Evolutionary conservation across 2,329 filamentous ascomycete species (phyloP), one percentile per base, ranked within the genome.

Genomic region (Pseudopyrenochaeta lycopersici): DNA sequence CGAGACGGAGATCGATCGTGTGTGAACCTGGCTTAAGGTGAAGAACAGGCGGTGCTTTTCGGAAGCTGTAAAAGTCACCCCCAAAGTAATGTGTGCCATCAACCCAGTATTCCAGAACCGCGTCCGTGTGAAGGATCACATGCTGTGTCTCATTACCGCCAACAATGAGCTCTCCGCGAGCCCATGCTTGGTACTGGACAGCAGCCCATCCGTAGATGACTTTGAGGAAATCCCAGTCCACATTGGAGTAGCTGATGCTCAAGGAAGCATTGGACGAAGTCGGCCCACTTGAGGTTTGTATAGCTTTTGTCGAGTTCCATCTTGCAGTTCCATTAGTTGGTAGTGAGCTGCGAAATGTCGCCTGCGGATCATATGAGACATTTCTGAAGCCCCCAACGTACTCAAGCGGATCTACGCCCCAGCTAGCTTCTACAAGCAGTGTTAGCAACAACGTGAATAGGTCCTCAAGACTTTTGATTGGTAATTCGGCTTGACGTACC

Each of bases 391-490:
- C 84, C 36, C 84, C 84, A 47, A 77, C 59, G 48, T 70, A 71
- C 58, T 85, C 83, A 35, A 86, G 73, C 32, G 84, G 84, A 72
- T 87, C 84, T 29, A 84, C 80, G 33, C 84, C 84, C 84, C 84
- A 87, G 21, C 81, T 74, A 18, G 82, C 82, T 72, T 86, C 84
- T 85, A 52, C 27, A 40, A 1, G 20, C 45, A 35, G 15, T 31
- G 50, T 67, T 40, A 72, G 59, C 40, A 56, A 43, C 29, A 3
- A 18, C 9, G 21, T n/a, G 3, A 46, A 3, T 42, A 27, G 38
- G n/a, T 17, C 4, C 9, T 9, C 3, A 32, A 14, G 12, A 17
- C 4, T 10, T 23, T 17, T 20, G 40, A 23, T 40, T 44, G 39
- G 23, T 20, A 46, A 30, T 41, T 45, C 15, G 15, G 39, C 44